phyloP scores from a whole-genome alignment of 768 basidiomycete species.

The Trametes cingulata region DNA sequence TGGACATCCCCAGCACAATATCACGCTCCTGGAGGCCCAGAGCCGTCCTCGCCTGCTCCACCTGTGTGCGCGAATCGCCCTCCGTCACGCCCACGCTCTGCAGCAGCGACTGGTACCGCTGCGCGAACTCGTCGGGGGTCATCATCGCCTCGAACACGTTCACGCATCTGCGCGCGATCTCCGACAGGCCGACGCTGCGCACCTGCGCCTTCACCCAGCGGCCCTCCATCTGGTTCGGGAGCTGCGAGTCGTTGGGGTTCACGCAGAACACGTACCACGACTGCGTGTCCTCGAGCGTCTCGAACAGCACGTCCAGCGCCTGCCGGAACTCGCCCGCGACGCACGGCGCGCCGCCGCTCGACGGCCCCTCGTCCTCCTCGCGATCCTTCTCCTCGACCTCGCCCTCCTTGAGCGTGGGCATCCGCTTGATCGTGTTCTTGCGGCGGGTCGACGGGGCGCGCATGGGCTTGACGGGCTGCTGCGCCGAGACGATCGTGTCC shows the following conservation, averaged over 20 bases:
- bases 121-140: slow-evolving; percentile 83
- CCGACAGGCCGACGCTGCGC: slow-evolving; percentile 73
- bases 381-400: slow-evolving; percentile 52
- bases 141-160: slow-evolving; percentile 82
- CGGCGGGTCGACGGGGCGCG: slow-evolving; percentile 87
- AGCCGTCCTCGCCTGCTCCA: slow-evolving; percentile 57
- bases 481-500: slow-evolving; percentile 93
- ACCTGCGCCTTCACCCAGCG: slow-evolving; percentile 92
- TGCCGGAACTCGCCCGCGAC: slow-evolving; percentile 87
- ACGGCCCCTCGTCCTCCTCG: slow-evolving; percentile 40
- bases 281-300: slow-evolving; percentile 87
- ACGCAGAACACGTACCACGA: slow-evolving; percentile 91
- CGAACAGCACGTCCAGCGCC: slow-evolving; percentile 82
- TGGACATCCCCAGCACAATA: slow-evolving; percentile 78
- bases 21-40: slow-evolving; percentile 67
- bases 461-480: slow-evolving; percentile 93
- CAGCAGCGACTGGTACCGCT: slow-evolving; percentile 76
- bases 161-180: slow-evolving; percentile 67
- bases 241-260: slow-evolving; percentile 92
- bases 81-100: slow-evolving; percentile 55
- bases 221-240: slow-evolving; percentile 93
- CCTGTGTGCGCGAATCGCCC: slow-evolving; percentile 58
- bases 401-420: slow-evolving; percentile 52
- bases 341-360: slow-evolving; percentile 52
- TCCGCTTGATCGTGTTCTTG: slow-evolving; percentile 69